A percentile compares a stretch with the other conserved stretches of the same genome.
These are phyloP conservation scores for Mycena citricolor DNA, from an alignment of 1,284 basidiomycete genomes.

Conservation along the genomic window DNA sequence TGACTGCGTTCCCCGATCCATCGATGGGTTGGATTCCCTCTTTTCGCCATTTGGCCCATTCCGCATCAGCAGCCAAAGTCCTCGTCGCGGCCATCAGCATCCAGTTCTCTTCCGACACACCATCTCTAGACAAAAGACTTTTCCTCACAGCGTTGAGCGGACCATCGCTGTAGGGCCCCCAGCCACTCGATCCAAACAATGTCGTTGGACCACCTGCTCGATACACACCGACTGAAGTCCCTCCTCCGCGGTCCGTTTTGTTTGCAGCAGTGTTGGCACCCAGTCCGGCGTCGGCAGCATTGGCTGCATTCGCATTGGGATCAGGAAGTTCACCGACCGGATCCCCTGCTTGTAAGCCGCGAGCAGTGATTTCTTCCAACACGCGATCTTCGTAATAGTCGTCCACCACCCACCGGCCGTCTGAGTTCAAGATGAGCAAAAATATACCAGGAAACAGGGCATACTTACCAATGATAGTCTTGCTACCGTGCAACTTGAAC, in stretches of 20 bases:
- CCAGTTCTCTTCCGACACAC: conserved; percentile 86
- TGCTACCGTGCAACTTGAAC: conserved; percentile 92
- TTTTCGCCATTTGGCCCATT: conserved; percentile 62
- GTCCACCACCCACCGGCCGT: conserved; percentile 88
- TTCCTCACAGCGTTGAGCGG: conserved; percentile 78
- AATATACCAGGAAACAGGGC: too few relatives aligned
- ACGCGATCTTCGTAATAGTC: conserved; percentile 93
- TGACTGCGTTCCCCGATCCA: conserved; percentile 30
- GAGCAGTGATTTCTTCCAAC: conserved; percentile 66
- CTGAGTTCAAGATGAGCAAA: conserved; percentile 32
- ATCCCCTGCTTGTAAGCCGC: conserved; percentile 74
- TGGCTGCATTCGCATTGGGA: conserved; percentile 45
- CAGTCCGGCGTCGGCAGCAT: too few relatives aligned
- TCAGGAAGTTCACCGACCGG: conserved; percentile 81
- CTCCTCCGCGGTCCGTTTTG: conserved; percentile 39
- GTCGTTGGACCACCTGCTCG: conserved; percentile 85
- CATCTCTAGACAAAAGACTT: conserved; percentile 66
- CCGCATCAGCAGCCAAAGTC: conserved; percentile 59
- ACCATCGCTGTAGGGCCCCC: conserved; percentile 83
- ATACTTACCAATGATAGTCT: conserved; percentile 83
- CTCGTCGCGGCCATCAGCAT: conserved; percentile 76
- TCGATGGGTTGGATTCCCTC: conserved; percentile 53
- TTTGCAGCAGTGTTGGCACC: conserved; percentile 31
- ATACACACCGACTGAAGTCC: conserved; percentile 59
- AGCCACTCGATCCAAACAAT: conserved; percentile 78